Percentiles rank a stretch among this genome's conserved stretches.
Evolutionary conservation across 768 basidiomycete genomes (phyloP).

Genomic region (Leccinellum albellum): DNA sequence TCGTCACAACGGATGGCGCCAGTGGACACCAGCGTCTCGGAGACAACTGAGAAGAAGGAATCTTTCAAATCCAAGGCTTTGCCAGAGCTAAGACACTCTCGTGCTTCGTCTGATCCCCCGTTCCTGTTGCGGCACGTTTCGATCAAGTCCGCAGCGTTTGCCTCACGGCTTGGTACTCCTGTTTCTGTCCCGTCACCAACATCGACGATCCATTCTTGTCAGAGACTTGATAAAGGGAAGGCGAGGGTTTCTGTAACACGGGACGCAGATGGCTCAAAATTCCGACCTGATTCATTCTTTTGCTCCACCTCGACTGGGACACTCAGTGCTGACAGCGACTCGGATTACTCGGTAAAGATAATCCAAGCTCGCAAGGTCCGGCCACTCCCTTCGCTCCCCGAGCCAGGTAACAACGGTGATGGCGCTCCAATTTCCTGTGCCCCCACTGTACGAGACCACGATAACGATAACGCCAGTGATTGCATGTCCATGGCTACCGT

Average conservation of each 20-base stretch:
- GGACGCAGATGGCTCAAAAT: background rate
- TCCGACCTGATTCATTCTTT: background rate
- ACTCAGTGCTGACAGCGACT: slow-evolving; percentile 2
- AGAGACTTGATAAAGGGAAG: slow-evolving; percentile 10
- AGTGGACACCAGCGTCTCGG: background rate
- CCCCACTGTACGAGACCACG: background rate
- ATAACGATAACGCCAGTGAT: background rate
- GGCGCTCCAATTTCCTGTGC: background rate
- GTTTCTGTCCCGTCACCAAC: background rate
- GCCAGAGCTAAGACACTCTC: slow-evolving; percentile 3
- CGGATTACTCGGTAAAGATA: slow-evolving; percentile 4
- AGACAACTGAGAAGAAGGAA: background rate
- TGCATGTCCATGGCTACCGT: slow-evolving; percentile 18
- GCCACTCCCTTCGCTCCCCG: slow-evolving; percentile 9
- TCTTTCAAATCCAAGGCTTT: slow-evolving; percentile 10
- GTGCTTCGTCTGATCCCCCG: background rate
- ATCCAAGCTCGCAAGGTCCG: background rate
- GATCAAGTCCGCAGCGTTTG: slow-evolving; percentile 9
- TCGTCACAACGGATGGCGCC: background rate
- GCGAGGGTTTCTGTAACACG: slow-evolving; percentile 3
- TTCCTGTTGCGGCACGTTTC: background rate
- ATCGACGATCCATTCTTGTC: background rate
- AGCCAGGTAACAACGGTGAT: background rate
- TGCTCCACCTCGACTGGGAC: background rate
- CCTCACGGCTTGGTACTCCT: slow-evolving; percentile 9